A percentile compares a stretch with the other conserved stretches of the same genome.
These are phyloP conservation scores for Aspergillus carbonarius DNA, from an alignment of 2,329 filamentous ascomycete species.

Conservation along the genomic window DNA sequence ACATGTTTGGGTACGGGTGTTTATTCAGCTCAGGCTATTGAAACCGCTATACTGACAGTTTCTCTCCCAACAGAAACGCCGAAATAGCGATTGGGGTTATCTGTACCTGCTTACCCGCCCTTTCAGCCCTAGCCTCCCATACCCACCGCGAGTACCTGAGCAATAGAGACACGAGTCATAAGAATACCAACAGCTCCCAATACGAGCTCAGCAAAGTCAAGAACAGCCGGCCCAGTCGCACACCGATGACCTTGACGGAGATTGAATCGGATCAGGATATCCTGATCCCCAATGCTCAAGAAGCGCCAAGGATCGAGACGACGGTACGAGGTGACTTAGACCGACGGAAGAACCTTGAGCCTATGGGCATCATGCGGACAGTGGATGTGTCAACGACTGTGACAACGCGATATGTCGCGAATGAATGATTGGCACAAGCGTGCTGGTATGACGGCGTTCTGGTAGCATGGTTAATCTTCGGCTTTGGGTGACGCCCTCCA, in stretches of 20 bases:
- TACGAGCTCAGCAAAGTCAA: conserved; percentile 24
- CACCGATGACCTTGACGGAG: conserved; percentile 19
- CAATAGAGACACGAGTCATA: conserved; percentile 10
- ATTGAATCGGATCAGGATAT: conserved; percentile 27
- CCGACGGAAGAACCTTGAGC: neutral
- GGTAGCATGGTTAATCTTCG: neutral
- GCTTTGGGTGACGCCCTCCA: neutral
- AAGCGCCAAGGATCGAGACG: conserved; percentile 29
- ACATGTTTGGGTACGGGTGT: conserved; percentile 33
- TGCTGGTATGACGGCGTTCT: neutral
- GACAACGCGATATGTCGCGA: neutral
- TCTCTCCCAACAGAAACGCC: conserved; percentile 36
- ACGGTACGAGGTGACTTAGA: conserved; percentile 20
- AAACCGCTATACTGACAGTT: neutral
- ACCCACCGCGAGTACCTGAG: conserved; percentile 34
- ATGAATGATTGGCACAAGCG: neutral
- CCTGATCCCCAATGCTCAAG: conserved; percentile 26
- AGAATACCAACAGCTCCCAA: conserved; percentile 10
- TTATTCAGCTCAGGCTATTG: conserved; percentile 15
- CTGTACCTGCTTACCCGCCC: conserved; percentile 42
- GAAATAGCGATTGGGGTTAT: conserved; percentile 44
- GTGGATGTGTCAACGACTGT: conserved; percentile 28
- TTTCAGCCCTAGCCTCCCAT: conserved; percentile 35
- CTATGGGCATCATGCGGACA: conserved; percentile 29
- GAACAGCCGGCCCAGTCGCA: conserved; percentile 14